These are phyloP conservation scores for Eucalyptus microcorys DNA, from an alignment of 345 rosid species.

Conservation along the genomic window DNA sequence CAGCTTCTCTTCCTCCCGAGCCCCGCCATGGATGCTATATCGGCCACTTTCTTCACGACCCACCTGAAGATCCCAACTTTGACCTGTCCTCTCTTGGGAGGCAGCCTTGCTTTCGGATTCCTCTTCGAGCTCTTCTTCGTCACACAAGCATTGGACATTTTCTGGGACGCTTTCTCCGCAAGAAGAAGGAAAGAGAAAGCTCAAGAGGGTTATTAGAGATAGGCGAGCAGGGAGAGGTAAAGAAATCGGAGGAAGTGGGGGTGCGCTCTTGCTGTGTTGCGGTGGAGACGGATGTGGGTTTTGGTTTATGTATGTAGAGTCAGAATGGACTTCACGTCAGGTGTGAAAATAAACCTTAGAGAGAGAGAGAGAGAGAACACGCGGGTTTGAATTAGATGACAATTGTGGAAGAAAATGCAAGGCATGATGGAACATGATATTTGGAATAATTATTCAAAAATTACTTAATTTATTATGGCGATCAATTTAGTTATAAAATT, in stretches of 20 bases:
- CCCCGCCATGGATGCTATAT: neutral
- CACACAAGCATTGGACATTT: neutral
- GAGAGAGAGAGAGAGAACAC: neutral
- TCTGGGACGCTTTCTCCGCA: neutral
- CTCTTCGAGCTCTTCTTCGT: neutral
- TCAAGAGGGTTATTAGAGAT: neutral
- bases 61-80: neutral
- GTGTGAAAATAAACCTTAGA: neutral
- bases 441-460: neutral
- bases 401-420: neutral
- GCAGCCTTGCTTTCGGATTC: neutral
- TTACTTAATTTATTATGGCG: neutral
- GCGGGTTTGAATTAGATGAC: neutral
- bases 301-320: neutral
- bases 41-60: neutral
- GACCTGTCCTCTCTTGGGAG: conserved; percentile 8
- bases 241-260: neutral
- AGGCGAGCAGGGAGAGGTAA: neutral
- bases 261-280: neutral
- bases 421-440: neutral
- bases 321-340: neutral
- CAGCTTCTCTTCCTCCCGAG: neutral
- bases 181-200: neutral
- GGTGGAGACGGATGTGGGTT: neutral
- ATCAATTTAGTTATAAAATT: neutral